These are phyloP conservation scores for Ogataea henricii DNA, from an alignment of 805 yeast genomes.

Conservation along the genomic window DNA sequence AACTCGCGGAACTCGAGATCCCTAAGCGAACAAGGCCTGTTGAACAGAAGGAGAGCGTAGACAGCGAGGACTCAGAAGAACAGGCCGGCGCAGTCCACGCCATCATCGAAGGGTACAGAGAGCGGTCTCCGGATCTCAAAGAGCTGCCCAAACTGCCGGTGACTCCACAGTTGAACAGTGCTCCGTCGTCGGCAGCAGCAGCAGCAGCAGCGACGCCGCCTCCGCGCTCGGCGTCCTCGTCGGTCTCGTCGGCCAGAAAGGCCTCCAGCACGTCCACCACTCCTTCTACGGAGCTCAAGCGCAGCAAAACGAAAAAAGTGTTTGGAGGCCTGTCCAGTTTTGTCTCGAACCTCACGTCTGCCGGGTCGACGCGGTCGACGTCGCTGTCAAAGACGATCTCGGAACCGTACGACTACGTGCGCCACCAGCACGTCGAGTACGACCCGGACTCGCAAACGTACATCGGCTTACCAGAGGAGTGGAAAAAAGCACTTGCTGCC, in stretches of 20 bases:
- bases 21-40: neutral
- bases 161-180: neutral
- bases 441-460: conserved; percentile 83
- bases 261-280: conserved; percentile 17
- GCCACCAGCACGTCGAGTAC: conserved; percentile 90
- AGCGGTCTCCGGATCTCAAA: conserved; percentile 3
- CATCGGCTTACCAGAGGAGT: conserved; percentile 89
- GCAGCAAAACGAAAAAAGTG: conserved; percentile 53
- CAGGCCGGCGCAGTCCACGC: conserved; percentile 6
- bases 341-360: conserved; percentile 25
- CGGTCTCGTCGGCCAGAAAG: conserved; percentile 18
- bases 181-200: too few relatives aligned
- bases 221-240: conserved; percentile 12
- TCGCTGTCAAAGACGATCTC: conserved; percentile 57
- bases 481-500: conserved; percentile 82
- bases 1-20: conserved; percentile 1
- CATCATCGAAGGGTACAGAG: conserved; percentile 15
- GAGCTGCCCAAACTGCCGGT: neutral
- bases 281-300: conserved; percentile 19
- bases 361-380: conserved; percentile 15
- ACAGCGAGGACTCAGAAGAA: neutral
- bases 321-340: conserved; percentile 59
- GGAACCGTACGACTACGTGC: conserved; percentile 89
- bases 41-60: neutral
- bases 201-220: too few relatives aligned